These are phyloP conservation scores for Hysterangium stoloniferum DNA, from an alignment of 768 basidiomycete species.

Conservation along the genomic window DNA sequence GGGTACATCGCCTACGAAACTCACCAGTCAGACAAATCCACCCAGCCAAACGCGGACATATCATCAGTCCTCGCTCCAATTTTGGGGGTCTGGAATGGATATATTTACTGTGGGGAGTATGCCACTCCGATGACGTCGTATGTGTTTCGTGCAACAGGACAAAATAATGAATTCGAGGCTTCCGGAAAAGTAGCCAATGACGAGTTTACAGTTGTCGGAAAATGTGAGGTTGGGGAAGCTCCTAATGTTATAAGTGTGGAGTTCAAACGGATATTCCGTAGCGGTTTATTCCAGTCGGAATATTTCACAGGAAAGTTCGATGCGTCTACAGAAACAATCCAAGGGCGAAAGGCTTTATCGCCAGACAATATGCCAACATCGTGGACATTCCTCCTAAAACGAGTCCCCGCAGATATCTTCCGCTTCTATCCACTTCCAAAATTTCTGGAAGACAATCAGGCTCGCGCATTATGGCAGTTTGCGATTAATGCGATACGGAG, in stretches of 20 bases:
- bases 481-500: conserved; percentile 21
- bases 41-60: background rate
- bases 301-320: conserved; percentile 17
- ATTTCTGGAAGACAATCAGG: conserved; percentile 19
- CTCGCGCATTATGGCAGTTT: conserved; percentile 27
- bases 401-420: conserved; percentile 21
- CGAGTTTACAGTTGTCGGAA: conserved; percentile 17
- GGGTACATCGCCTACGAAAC: conserved; percentile 18
- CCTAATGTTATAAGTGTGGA: conserved; percentile 17
- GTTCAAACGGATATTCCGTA: conserved; percentile 13
- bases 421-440: conserved; percentile 22
- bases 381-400: conserved; percentile 22
- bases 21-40: no score
- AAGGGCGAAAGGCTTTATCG: conserved; percentile 21
- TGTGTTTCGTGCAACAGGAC: conserved; percentile 5
- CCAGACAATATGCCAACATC: background rate
- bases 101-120: conserved; percentile 3
- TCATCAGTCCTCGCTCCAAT: background rate
- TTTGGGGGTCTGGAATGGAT: conserved; percentile 22
- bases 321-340: conserved; percentile 17
- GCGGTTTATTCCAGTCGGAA: conserved; percentile 18
- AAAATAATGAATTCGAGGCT: conserved; percentile 14
- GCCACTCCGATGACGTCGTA: conserved; percentile 6
- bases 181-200: no score
- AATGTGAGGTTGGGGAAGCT: conserved; percentile 12